Conservation (phyloP, 2,329 filamentous ascomycete genomes). For the Cladosporium sp. region DNA sequence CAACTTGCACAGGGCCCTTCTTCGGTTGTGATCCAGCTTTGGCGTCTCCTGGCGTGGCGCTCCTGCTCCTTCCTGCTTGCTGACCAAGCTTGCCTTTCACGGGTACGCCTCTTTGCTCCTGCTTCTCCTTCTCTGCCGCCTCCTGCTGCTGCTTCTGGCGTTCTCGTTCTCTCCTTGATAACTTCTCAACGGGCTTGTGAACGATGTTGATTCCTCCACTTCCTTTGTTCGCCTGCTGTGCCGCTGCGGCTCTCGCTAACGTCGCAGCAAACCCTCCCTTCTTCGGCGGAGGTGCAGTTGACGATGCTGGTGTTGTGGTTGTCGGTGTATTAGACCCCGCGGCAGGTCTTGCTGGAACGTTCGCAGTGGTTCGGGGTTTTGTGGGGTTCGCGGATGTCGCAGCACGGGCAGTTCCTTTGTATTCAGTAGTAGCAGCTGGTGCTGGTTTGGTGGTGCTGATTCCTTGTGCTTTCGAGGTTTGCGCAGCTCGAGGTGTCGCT, state of each 20-base stretch:
- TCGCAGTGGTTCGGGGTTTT: constrained; percentile 12
- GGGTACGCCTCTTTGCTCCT: constrained; percentile 22
- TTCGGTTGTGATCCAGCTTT: constrained; percentile 19
- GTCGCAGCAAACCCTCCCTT: constrained; percentile 75
- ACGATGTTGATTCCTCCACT: constrained; percentile 66
- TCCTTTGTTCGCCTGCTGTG: constrained; percentile 55
- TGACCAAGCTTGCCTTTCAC: constrained; percentile 21
- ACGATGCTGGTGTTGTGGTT: constrained; percentile 14
- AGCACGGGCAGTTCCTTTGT: constrained; percentile 8
- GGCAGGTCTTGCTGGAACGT: constrained; percentile 14
- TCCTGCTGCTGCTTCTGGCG: constrained; percentile 42
- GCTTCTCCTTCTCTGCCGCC: constrained; percentile 38
- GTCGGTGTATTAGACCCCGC: constrained; percentile 19
- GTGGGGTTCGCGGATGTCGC: constrained; percentile 10
- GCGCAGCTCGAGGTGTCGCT: constrained; percentile 18
- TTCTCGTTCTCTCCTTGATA: constrained; percentile 53
- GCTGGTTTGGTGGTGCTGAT: constrained; percentile 10
- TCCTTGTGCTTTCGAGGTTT: constrained; percentile 25
- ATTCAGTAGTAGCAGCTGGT: constrained; percentile 13
- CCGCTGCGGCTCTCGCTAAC: constrained; percentile 66
- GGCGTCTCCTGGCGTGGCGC: constrained; percentile 22
- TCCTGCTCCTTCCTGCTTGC: constrained; percentile 23
- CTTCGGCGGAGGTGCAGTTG: constrained; percentile 41
- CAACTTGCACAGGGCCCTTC: constrained; percentile 31
- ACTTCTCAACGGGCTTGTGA: constrained; percentile 67